A percentile compares a stretch with the other conserved stretches of the same genome.
Conservation (phyloP, 2,329 filamentous ascomycete species). For the Penicillium olsonii region DNA sequence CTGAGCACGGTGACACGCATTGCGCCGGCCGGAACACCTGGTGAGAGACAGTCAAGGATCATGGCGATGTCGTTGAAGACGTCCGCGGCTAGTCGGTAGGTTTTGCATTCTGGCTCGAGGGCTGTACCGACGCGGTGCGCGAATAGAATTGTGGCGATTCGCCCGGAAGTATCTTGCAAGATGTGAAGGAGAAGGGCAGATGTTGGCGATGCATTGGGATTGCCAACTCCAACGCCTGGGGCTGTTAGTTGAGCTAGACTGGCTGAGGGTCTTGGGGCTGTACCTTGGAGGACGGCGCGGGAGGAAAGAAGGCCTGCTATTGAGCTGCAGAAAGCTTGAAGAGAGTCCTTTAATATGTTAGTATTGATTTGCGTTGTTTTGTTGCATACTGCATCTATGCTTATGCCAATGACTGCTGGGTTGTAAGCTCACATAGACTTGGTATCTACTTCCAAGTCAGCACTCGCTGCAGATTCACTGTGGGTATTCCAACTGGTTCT, state of each 20-base stretch:
- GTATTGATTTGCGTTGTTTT: not conserved
- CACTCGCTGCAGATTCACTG: not conserved
- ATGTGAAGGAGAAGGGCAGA: slow-evolving; percentile 80
- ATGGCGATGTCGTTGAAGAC: slow-evolving; percentile 86
- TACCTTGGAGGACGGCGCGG: slow-evolving; percentile 75
- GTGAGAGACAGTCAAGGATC: slow-evolving; percentile 80
- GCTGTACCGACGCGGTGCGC: slow-evolving; percentile 78
- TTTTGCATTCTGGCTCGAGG: slow-evolving; percentile 88
- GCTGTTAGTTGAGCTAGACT: slow-evolving; percentile 1
- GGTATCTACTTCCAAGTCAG: slow-evolving; percentile 54
- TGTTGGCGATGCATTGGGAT: slow-evolving; percentile 75
- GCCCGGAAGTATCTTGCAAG: slow-evolving; percentile 76
- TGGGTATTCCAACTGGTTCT: no score
- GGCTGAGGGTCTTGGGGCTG: not conserved
- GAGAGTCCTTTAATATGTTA: slow-evolving; percentile 35
- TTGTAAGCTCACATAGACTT: slow-evolving; percentile 61
- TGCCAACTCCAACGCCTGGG: slow-evolving; percentile 76
- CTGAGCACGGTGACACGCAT: slow-evolving; percentile 59
- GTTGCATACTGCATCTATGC: not conserved
- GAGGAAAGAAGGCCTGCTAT: slow-evolving; percentile 67
- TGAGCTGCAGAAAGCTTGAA: slow-evolving; percentile 46
- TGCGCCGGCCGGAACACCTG: slow-evolving; percentile 63
- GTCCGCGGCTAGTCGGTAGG: slow-evolving; percentile 82
- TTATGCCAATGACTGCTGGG: not conserved
- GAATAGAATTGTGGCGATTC: slow-evolving; percentile 82